Conservation (phyloP, 768 basidiomycete genomes). For the Pleurotus platypus region DNA sequence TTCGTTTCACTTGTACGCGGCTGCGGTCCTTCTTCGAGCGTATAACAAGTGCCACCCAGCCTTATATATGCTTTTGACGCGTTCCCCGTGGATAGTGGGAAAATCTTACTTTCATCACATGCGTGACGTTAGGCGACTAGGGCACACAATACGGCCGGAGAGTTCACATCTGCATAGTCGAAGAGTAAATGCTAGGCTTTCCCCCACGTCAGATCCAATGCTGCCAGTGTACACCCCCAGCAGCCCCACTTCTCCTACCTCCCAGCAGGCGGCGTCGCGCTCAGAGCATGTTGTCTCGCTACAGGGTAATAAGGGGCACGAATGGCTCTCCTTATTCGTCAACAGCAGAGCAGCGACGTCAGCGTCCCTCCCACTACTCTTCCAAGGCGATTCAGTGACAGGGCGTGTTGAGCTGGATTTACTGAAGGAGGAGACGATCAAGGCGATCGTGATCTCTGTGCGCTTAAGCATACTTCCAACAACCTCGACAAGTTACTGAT, state of each 20-base stretch:
- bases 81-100: too few species aligned
- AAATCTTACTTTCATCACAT: too few species aligned
- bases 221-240: neutral
- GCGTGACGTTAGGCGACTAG: too few species aligned
- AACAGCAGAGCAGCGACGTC: slow-evolving; percentile 40
- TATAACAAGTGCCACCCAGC: too few species aligned
- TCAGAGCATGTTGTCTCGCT: slow-evolving; percentile 38
- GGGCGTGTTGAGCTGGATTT: slow-evolving; percentile 51
- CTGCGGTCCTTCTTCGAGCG: too few species aligned
- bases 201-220: neutral
- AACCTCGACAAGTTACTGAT: too few species aligned
- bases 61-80: too few species aligned
- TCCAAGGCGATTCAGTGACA: slow-evolving; percentile 43
- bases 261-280: neutral
- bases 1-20: too few species aligned
- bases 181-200: too few species aligned
- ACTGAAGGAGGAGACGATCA: slow-evolving; percentile 44
- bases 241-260: neutral
- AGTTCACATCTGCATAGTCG: too few species aligned
- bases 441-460: slow-evolving; percentile 45
- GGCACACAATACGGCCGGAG: too few species aligned
- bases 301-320: slow-evolving; percentile 35
- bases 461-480: slow-evolving; percentile 13
- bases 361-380: slow-evolving; percentile 39
- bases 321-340: slow-evolving; percentile 48